phyloP scores from a whole-genome alignment of 1,284 basidiomycete species.

The Ceratobasidium theobromae region DNA sequence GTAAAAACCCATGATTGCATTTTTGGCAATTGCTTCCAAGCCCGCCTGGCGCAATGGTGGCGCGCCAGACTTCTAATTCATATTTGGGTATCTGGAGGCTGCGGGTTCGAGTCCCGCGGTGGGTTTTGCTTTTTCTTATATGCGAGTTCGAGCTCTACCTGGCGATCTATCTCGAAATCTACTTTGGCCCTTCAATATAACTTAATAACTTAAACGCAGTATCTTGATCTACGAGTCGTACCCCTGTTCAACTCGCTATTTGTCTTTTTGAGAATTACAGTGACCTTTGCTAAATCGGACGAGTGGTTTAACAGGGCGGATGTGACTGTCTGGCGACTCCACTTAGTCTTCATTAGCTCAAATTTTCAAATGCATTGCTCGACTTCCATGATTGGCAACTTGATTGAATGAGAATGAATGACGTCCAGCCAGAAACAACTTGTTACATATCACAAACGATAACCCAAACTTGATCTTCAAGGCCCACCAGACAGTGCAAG shows the following conservation, averaged over 20 bases:
- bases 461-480: constrained; percentile 39
- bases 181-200: too few relatives aligned
- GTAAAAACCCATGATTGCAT: background rate
- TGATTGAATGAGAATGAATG: background rate
- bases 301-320: too few relatives aligned
- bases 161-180: too few relatives aligned
- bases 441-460: background rate
- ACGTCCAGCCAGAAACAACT: background rate
- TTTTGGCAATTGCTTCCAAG: background rate
- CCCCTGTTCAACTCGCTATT: too few relatives aligned
- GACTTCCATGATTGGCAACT: background rate
- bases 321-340: too few relatives aligned
- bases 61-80: constrained; percentile 30
- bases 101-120: constrained; percentile 31
- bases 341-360: too few relatives aligned
- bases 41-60: constrained; percentile 32
- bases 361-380: too few relatives aligned
- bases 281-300: too few relatives aligned
- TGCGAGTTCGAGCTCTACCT: too few relatives aligned
- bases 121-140: constrained; percentile 13
- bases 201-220: too few relatives aligned
- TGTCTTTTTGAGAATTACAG: too few relatives aligned
- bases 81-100: constrained; percentile 17
- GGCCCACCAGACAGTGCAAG: constrained; percentile 56
- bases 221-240: too few relatives aligned